Evolutionary conservation across 306 rosid genomes (phyloP).

Genomic region (Crotalaria pallida): DNA sequence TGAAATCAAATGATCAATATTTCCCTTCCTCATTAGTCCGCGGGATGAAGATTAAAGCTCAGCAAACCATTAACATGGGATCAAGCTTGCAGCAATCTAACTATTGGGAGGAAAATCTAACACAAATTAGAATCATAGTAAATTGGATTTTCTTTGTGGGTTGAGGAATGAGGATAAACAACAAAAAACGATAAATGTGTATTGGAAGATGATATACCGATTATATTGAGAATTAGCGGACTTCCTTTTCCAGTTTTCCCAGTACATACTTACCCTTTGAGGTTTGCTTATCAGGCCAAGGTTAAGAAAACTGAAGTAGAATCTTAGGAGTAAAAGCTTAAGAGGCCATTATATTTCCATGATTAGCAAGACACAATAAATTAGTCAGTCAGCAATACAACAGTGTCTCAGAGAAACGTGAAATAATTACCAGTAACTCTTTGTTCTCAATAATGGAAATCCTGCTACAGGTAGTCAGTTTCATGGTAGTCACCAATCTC

Average conservation of each 20-base stretch:
- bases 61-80: neutral
- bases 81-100: neutral
- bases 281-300: too few relatives aligned
- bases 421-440: conserved; percentile 53
- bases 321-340: neutral
- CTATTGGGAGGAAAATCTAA: neutral
- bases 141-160: neutral
- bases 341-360: neutral
- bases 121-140: neutral
- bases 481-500: conserved; percentile 85
- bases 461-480: conserved; percentile 69
- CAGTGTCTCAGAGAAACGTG: conserved; percentile 2
- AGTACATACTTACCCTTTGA: too few relatives aligned
- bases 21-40: neutral
- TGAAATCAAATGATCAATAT: neutral
- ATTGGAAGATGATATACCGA: too few relatives aligned
- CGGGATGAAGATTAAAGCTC: neutral
- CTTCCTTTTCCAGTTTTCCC: too few relatives aligned
- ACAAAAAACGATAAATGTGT: too few relatives aligned
- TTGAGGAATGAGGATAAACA: too few relatives aligned
- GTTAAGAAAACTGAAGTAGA: too few relatives aligned
- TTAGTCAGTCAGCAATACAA: neutral
- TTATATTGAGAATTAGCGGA: too few relatives aligned
- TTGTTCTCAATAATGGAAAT: conserved; percentile 75
- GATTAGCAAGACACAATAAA: neutral